Conservation (phyloP, 2,329 filamentous ascomycete genomes). For the Penicillium janthinellum region DNA sequence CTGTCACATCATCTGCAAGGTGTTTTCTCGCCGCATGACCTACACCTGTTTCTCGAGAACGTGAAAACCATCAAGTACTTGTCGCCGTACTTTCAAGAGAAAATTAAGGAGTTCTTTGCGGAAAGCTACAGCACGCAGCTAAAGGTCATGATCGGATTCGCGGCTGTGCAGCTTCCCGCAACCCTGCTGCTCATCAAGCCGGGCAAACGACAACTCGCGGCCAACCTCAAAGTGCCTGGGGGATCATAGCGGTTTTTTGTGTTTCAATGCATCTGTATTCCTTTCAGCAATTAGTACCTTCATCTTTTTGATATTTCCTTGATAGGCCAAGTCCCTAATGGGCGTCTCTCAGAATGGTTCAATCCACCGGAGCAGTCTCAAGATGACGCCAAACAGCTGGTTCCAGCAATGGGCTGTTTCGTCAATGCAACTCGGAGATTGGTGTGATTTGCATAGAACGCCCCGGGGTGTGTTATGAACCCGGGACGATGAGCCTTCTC, state of each 20-base stretch:
- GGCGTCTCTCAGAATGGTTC: too few relatives aligned
- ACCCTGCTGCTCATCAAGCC: slow-evolving; percentile 22
- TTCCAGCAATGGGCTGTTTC: neutral
- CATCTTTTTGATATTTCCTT: neutral
- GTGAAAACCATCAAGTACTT: slow-evolving; percentile 16
- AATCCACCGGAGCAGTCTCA: neutral
- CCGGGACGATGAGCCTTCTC: neutral
- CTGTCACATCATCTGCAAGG: slow-evolving; percentile 19
- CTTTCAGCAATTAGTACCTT: neutral
- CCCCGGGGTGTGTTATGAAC: too few relatives aligned
- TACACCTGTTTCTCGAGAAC: slow-evolving; percentile 27
- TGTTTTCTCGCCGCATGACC: slow-evolving; percentile 19
- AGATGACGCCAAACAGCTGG: neutral
- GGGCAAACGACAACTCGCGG: slow-evolving; percentile 21
- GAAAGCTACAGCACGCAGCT: slow-evolving; percentile 26
- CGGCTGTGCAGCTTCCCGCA: slow-evolving; percentile 26
- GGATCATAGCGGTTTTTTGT: neutral
- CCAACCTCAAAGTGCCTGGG: neutral
- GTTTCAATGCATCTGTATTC: neutral
- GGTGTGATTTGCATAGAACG: neutral
- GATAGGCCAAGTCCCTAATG: neutral
- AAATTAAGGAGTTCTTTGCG: slow-evolving; percentile 23
- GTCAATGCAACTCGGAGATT: neutral
- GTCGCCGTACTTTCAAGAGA: slow-evolving; percentile 10
- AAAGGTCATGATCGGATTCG: slow-evolving; percentile 30